Evolutionary conservation across 768 basidiomycete genomes (phyloP).

Genomic region (Kwoniella newhampshirensis): DNA sequence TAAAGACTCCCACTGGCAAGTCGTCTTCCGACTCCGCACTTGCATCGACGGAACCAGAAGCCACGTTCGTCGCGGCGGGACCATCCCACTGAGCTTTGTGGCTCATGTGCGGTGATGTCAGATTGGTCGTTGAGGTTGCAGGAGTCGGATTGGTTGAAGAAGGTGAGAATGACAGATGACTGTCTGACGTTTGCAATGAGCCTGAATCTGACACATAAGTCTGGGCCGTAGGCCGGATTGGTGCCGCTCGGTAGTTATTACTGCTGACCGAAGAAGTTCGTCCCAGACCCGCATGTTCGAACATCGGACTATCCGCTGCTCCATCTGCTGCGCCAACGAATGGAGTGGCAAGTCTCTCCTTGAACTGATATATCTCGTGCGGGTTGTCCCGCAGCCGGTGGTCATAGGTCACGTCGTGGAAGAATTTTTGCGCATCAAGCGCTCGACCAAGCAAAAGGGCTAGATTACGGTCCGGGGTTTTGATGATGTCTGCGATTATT

Average conservation of each 20-base stretch:
- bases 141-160: constrained; percentile 35
- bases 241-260: constrained; percentile 5
- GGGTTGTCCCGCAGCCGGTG: constrained; percentile 87
- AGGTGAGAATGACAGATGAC: constrained; percentile 23
- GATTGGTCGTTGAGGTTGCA: constrained; percentile 41
- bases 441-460: constrained; percentile 93
- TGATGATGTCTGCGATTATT: constrained; percentile 96
- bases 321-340: constrained; percentile 64
- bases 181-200: constrained; percentile 32
- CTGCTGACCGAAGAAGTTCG: constrained; percentile 22
- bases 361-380: constrained; percentile 89
- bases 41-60: constrained; percentile 24
- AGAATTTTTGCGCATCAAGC: constrained; percentile 96
- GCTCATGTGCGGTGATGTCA: constrained; percentile 28
- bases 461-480: constrained; percentile 94
- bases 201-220: constrained; percentile 22
- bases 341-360: constrained; percentile 71
- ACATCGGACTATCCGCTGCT: constrained; percentile 35
- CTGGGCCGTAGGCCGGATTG: neutral
- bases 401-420: constrained; percentile 98
- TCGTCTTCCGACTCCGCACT: constrained; percentile 48
- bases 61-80: neutral
- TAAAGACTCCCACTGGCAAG: constrained; percentile 91
- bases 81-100: constrained; percentile 18
- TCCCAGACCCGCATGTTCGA: constrained; percentile 33